phyloP scores from a whole-genome alignment of 176 grass and related monocot species.

The Metroxylon sagu region DNA sequence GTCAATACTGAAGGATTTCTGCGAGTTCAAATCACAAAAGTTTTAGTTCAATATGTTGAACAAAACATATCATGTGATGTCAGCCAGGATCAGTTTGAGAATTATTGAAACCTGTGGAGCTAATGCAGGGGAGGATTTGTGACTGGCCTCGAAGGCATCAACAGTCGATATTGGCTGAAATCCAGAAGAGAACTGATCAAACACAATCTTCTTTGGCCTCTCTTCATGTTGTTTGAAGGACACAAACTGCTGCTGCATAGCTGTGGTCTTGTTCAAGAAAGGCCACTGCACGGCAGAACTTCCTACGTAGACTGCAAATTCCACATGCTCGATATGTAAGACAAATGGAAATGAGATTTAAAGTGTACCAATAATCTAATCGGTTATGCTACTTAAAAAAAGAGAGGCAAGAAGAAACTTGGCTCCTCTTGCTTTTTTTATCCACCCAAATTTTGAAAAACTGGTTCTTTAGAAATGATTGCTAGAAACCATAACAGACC shows the following conservation, averaged over 20 bases:
- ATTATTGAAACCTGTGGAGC: not conserved
- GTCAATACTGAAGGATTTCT: constrained; percentile 34
- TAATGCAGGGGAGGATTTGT: not conserved
- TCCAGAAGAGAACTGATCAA: constrained; percentile 41
- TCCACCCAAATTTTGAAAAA: no score
- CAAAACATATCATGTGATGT: not conserved
- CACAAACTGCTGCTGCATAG: constrained; percentile 50
- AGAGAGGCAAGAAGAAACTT: no score
- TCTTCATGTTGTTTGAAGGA: constrained; percentile 46
- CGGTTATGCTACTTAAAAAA: no score
- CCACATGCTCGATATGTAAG: not conserved
- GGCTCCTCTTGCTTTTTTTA: no score
- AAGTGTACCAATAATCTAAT: not conserved
- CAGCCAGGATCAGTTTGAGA: not conserved
- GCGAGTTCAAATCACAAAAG: not conserved
- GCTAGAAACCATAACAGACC: no score
- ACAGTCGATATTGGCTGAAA: constrained; percentile 20
- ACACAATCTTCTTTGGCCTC: constrained; percentile 19
- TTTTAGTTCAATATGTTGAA: no score
- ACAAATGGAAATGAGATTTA: constrained; percentile 5
- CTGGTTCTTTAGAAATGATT: no score
- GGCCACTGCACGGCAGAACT: constrained; percentile 53
- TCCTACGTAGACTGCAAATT: constrained; percentile 43
- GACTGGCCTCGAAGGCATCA: constrained; percentile 9
- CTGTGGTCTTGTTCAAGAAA: constrained; percentile 33